Base-by-base conservation (phyloP, 805 yeast genomes). In the Yamadazyma nakazawae region DNA sequence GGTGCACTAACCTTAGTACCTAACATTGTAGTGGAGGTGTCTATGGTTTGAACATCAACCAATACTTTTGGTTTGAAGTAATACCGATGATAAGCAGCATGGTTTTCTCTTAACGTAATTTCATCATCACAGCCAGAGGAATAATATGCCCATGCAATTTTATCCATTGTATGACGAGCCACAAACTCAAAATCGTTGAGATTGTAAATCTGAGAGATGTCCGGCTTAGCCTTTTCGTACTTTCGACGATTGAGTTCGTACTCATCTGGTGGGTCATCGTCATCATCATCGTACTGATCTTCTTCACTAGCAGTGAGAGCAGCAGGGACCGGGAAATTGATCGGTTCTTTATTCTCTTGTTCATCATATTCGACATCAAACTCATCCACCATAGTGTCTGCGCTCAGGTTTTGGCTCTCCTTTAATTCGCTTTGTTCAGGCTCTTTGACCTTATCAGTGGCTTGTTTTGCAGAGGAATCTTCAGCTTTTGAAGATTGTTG, bases 51-150 rank as follows among this genome's bases (percentile, higher is more conserved):
- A 13, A 92, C 97, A 65, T 92, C 89, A 13, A 90, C 88, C 46
- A 91, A 70, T 13, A 92, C 76, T 46, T 81, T 74, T 12, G 98
- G 98, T 54, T 85, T 82, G 74, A 92, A 92, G 69, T 86, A 90
- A 43, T 91, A 80, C 26, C 96, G 73, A 60, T 88, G 96, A 68
- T 80, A 92, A 3, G 96, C 95, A 43, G 82, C 76, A 63, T 90
- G 97, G 68, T 92, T 92, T 60, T 91, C 97, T 55, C 98, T 78
- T 59, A 87, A 62, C 2, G 96, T 79, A 55, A 92, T 80, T 68
- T 92, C 98, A 64, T 92, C 98, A 65, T 92, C 97, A 14, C 96
- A 78, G 9, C 92, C 98, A 31, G 90, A 81, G 3, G 95, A 85
- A 62, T 90, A 92, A 66, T 92, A 92, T 12, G 94, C 94, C 95